Conservation (phyloP, 768 basidiomycete genomes). For the Thelephora ganbajun region DNA sequence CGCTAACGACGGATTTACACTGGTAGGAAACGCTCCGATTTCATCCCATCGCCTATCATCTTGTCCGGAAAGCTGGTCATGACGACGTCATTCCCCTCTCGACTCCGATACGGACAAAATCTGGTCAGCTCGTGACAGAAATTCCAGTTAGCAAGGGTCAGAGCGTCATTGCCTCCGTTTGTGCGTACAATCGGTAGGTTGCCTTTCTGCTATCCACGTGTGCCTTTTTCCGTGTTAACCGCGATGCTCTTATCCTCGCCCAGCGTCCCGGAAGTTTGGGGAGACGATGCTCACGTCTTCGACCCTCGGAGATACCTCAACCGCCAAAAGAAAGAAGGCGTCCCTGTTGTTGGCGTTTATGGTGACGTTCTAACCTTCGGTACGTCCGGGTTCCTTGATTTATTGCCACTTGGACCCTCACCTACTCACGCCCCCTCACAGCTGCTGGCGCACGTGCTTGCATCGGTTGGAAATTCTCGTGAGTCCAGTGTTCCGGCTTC, state of each 20-base stretch:
- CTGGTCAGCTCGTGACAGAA: constrained; percentile 13
- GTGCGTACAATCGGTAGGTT: constrained; percentile 20
- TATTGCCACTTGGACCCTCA: background rate
- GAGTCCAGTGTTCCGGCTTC: constrained; percentile 4
- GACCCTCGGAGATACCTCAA: constrained; percentile 16
- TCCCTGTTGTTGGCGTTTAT: constrained; percentile 9
- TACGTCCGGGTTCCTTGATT: constrained; percentile 2
- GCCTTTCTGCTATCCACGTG: background rate
- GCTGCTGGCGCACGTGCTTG: constrained; percentile 1
- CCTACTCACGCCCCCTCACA: background rate
- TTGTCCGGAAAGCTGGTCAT: constrained; percentile 13
- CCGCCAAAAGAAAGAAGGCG: constrained; percentile 7
- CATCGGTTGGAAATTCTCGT: constrained; percentile 19
- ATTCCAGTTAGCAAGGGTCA: constrained; percentile 17
- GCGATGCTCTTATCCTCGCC: background rate
- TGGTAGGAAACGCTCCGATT: constrained; percentile 17
- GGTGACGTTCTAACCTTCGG: constrained; percentile 5
- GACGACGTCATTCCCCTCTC: constrained; percentile 22
- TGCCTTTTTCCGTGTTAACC: background rate
- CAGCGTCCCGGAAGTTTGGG: constrained; percentile 17
- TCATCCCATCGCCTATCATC: constrained; percentile 17
- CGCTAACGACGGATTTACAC: background rate
- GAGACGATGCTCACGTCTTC: constrained; percentile 17
- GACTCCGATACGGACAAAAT: constrained; percentile 14
- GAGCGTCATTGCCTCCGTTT: constrained; percentile 12